Evolutionary conservation across 768 basidiomycete species (phyloP).

Genomic region (Leccinum subtestaceum): DNA sequence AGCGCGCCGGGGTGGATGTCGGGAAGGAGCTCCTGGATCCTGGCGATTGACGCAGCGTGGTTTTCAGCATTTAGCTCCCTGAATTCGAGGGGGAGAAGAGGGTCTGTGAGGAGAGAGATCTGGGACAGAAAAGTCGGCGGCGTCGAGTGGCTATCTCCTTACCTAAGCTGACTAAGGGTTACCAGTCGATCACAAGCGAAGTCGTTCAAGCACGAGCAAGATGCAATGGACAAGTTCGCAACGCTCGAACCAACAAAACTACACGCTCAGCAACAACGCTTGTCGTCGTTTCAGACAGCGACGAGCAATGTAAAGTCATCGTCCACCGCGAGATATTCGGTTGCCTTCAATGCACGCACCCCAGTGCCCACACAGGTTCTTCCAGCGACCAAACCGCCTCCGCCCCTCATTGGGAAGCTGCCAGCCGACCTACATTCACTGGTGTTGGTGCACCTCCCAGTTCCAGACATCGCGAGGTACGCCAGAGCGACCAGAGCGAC

Average conservation of each 20-base stretch:
- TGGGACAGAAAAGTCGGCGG: too few relatives aligned
- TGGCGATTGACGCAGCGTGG: neutral
- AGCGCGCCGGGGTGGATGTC: constrained; percentile 43
- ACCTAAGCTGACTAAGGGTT: neutral
- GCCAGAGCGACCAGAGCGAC: constrained; percentile 65
- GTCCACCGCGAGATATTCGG: constrained; percentile 7
- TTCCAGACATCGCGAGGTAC: constrained; percentile 80
- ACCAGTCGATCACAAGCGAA: neutral
- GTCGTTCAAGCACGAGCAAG: constrained; percentile 4
- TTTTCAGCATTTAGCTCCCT: constrained; percentile 40
- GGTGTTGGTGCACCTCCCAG: constrained; percentile 68
- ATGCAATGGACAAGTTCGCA: constrained; percentile 80
- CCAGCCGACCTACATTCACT: constrained; percentile 75
- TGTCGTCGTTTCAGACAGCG: neutral
- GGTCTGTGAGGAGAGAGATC: too few relatives aligned
- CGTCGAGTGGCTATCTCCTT: too few relatives aligned
- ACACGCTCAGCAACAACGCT: constrained; percentile 38
- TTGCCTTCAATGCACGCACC: constrained; percentile 5
- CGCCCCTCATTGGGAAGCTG: constrained; percentile 65
- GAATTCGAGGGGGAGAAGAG: constrained; percentile 26
- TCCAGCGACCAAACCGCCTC: constrained; percentile 25
- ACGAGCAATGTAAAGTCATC: constrained; percentile 17
- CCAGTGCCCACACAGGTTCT: constrained; percentile 11
- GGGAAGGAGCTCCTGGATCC: constrained; percentile 60
- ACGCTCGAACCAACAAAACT: constrained; percentile 74